A percentile compares a stretch with the other conserved stretches of the same genome.
Evolutionary conservation across 352 stramenopile species (phyloP).

Genomic region (Elongisporangium anandrum): DNA sequence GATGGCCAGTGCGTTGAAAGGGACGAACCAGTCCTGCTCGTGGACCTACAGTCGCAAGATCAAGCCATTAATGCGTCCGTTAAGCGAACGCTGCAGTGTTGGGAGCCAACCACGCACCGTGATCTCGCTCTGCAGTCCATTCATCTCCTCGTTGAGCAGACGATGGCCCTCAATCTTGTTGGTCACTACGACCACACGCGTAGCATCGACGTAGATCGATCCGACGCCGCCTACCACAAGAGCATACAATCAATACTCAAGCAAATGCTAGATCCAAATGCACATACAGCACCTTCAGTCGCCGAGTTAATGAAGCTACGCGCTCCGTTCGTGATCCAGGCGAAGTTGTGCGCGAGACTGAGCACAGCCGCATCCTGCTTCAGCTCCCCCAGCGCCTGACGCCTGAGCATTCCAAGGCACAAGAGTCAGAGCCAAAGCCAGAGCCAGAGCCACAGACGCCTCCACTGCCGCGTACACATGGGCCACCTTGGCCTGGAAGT

Average conservation of each 20-base stretch:
- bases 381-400: conserved; percentile 34
- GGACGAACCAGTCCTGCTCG: conserved; percentile 51
- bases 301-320: conserved; percentile 69
- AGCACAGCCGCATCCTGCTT: conserved; percentile 44
- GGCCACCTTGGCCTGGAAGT: conserved; percentile 46
- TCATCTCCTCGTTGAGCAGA: conserved; percentile 63
- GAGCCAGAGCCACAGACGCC: conserved; percentile 1
- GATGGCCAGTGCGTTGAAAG: conserved; percentile 20
- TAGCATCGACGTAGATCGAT: conserved; percentile 56
- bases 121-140: conserved; percentile 37
- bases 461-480: conserved; percentile 52
- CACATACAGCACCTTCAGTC: conserved; percentile 25
- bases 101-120: conserved; percentile 10
- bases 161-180: conserved; percentile 76
- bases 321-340: conserved; percentile 57
- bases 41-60: too few relatives aligned
- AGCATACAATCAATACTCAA: neutral
- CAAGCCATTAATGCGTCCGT: too few relatives aligned
- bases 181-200: conserved; percentile 46
- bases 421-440: conserved; percentile 1
- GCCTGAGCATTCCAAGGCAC: conserved; percentile 24
- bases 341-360: conserved; percentile 58
- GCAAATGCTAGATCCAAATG: too few relatives aligned
- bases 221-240: conserved; percentile 34
- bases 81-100: neutral